Percentiles rank a stretch among this genome's conserved stretches.
Evolutionary conservation across 192 early-diverging fungal genomes (phyloP).

Genomic region (Linnemannia hyalina): DNA sequence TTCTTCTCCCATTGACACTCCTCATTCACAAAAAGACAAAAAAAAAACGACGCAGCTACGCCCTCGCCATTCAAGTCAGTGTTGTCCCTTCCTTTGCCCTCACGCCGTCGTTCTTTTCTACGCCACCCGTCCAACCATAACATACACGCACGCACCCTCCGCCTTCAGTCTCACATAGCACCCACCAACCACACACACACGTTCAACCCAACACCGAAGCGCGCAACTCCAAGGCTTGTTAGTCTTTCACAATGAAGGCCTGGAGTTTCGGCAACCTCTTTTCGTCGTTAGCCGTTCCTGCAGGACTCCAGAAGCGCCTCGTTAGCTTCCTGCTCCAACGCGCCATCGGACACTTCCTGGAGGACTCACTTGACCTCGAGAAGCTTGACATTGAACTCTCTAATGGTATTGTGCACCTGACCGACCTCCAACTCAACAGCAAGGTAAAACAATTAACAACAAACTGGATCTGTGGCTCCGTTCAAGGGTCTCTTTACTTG

Average conservation of each 20-base stretch:
- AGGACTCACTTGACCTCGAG: constrained; percentile 79
- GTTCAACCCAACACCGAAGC: background rate
- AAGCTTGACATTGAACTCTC: constrained; percentile 89
- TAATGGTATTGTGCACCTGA: constrained; percentile 80
- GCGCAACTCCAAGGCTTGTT: background rate
- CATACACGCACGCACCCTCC: background rate
- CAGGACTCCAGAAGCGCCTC: constrained; percentile 85
- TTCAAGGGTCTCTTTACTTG: background rate
- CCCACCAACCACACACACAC: background rate
- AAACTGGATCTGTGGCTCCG: background rate
- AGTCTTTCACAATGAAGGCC: constrained; percentile 36
- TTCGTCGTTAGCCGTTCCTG: constrained; percentile 64
- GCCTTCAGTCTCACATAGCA: background rate
- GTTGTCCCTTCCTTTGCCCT: background rate
- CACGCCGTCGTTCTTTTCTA: background rate
- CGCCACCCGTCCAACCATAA: background rate
- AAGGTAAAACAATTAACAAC: constrained; percentile 64
- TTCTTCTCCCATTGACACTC: background rate
- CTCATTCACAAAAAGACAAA: background rate
- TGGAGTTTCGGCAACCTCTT: constrained; percentile 57
- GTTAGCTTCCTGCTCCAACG: constrained; percentile 85
- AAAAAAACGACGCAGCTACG: background rate
- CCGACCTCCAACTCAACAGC: constrained; percentile 83
- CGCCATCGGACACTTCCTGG: constrained; percentile 88
- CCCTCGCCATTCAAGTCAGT: background rate